Evolutionary conservation across 768 basidiomycete species (phyloP), one percentile per base, ranked within the genome.

Genomic region (Phlegmacium glaucopus): DNA sequence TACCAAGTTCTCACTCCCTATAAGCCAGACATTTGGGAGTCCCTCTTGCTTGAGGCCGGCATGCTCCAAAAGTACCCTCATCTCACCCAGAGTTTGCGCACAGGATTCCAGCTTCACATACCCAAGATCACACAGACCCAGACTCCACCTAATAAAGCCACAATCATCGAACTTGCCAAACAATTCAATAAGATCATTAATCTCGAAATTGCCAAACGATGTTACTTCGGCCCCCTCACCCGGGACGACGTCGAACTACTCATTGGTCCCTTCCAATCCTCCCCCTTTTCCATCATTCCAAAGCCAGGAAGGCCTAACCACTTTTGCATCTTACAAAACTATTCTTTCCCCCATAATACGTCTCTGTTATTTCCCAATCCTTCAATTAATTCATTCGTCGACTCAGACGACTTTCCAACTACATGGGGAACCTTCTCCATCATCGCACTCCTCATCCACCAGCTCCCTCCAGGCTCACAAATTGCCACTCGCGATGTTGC

Each of bases 341-440:
- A 71, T 18, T 72, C 70, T 0, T 61, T 55, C 15, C 70, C 56
- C 0, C 47, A n/a, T 59, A 2, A 42, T 16, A 11, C 32, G 34
- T 8, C 58, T 50, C 1, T 13, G 1, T n/a, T 30, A 0, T 17
- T 9, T 27, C 17, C 45, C 2, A 16, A 37, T 5, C 36, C 47
- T 1, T 69, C 69, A 0, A 60, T 72, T 18, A 72, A 72, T 16
- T 49, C 49, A 0, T 7, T 29, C 9, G 64, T 74, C 3, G 38
- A 65, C 34, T 48, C 69, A 0, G 50, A 56, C 10, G n/a, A 58
- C 9, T 76, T 64, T 41, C 74, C 72, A 0, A 70, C 68, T 53
- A 70, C 67, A 0, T 76, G 74, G 72, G 71, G 70, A 1, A 72
- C 72, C 0, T 76, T 77, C 43, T 32, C 52, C 0, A 53, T 62